A percentile compares a stretch with the other conserved stretches of the same genome.
phyloP scores from a whole-genome alignment of 805 yeast genomes.

The Ogataea ganodermae region DNA sequence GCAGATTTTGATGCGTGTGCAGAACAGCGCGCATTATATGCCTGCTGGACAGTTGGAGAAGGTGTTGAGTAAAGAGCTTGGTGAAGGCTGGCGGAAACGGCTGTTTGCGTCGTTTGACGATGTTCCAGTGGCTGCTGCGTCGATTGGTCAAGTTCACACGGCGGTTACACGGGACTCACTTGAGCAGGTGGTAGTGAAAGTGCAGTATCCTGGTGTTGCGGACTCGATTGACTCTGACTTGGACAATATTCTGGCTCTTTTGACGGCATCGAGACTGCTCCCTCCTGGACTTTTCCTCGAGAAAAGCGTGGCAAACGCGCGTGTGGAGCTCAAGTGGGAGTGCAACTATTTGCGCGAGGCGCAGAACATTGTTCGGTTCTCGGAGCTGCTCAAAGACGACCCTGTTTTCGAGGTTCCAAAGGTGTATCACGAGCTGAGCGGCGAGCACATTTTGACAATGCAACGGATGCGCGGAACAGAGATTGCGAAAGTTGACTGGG shows the following conservation, averaged over 20 bases:
- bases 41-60: constrained; percentile 85
- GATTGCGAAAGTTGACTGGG: constrained; percentile 73
- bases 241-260: constrained; percentile 75
- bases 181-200: constrained; percentile 85
- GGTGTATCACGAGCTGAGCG: constrained; percentile 75
- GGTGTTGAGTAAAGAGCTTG: constrained; percentile 72
- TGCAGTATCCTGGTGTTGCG: constrained; percentile 96
- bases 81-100: constrained; percentile 72
- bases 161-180: constrained; percentile 66
- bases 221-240: constrained; percentile 92
- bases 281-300: constrained; percentile 94
- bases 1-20: constrained; percentile 77
- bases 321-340: constrained; percentile 94
- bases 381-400: constrained; percentile 59
- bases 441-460: constrained; percentile 87
- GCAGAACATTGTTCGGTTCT: constrained; percentile 65
- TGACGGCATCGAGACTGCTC: constrained; percentile 82
- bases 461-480: constrained; percentile 81
- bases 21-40: constrained; percentile 95
- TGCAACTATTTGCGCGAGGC: constrained; percentile 95
- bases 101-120: constrained; percentile 75
- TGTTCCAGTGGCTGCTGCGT: constrained; percentile 94
- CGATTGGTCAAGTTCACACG: constrained; percentile 93
- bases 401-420: constrained; percentile 76
- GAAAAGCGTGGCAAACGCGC: constrained; percentile 88